Conservation (phyloP, 805 yeast genomes). For the Suhomyces faveliae region DNA sequence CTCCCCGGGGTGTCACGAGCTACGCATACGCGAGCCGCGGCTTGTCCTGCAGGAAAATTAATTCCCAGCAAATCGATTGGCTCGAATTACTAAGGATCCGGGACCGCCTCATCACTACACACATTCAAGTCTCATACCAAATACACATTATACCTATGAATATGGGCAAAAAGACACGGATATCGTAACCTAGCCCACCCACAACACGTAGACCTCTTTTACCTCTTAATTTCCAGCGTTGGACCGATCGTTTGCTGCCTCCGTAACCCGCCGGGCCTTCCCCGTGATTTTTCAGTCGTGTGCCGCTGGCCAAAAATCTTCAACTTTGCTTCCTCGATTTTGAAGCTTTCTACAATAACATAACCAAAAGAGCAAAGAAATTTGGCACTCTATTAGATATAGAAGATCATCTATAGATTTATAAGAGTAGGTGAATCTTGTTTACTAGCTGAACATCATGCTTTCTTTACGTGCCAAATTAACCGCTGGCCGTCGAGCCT, state of each 20-base stretch:
- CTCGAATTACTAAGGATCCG: background rate
- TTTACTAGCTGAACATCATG: slow-evolving; percentile 6
- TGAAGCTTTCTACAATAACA: background rate
- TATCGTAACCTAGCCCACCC: background rate
- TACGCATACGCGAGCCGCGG: background rate
- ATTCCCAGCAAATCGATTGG: background rate
- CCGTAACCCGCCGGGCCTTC: background rate
- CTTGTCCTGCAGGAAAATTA: background rate
- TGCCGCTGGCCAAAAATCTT: background rate
- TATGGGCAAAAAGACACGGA: background rate
- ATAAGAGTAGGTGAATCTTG: background rate
- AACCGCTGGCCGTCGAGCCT: slow-evolving; percentile 17
- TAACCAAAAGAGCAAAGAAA: background rate
- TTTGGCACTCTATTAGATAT: background rate
- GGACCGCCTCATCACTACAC: background rate
- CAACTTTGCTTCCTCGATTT: background rate
- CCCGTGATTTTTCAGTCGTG: background rate
- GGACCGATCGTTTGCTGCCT: background rate
- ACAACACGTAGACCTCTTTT: background rate
- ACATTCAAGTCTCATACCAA: background rate
- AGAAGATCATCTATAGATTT: background rate
- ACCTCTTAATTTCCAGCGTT: background rate
- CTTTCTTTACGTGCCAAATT: slow-evolving; percentile 10
- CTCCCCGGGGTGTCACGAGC: background rate
- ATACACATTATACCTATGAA: background rate